phyloP scores from a whole-genome alignment of 1,284 basidiomycete species.

The Ceratorhiza oryzae-sativae region DNA sequence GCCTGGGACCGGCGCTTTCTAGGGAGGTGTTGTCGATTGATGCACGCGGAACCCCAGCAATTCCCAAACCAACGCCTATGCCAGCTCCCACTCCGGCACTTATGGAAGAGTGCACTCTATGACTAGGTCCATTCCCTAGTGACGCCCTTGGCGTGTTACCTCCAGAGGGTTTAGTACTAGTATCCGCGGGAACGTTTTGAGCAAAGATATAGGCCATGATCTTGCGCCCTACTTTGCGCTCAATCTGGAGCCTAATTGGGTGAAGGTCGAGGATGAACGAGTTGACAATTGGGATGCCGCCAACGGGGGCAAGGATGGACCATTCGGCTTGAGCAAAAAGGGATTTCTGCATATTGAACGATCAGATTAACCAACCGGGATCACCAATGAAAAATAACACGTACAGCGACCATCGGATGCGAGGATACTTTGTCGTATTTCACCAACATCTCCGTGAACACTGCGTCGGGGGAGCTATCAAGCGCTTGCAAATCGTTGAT shows the following conservation, averaged over 20 bases:
- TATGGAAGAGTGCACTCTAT: conserved; percentile 22
- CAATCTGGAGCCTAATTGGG: conserved; percentile 87
- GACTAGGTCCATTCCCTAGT: conserved; percentile 44
- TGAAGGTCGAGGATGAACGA: conserved; percentile 83
- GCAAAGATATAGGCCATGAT: conserved; percentile 89
- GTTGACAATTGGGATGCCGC: conserved; percentile 92
- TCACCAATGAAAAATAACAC: conserved; percentile 45
- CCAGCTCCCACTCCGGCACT: conserved; percentile 18
- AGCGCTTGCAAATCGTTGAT: conserved; percentile 83
- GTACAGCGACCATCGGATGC: conserved; percentile 72
- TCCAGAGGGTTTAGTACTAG: conserved; percentile 43
- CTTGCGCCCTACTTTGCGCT: conserved; percentile 79
- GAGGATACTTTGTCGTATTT: conserved; percentile 66
- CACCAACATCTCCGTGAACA: conserved; percentile 89
- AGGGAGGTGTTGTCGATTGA: conserved; percentile 30
- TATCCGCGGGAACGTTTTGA: conserved; percentile 47
- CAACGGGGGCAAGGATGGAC: conserved; percentile 87
- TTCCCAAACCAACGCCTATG: conserved; percentile 14
- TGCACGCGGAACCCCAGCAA: conserved; percentile 27
- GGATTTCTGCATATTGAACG: conserved; percentile 55
- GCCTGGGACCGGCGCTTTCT: conserved; percentile 9
- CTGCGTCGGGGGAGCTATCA: conserved; percentile 83
- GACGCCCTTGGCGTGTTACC: conserved; percentile 59
- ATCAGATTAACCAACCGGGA: conserved; percentile 27
- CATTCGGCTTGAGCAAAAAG: conserved; percentile 77